phyloP scores from a whole-genome alignment of 1,139 yeast species.

The Debaryomyces subglobosus region DNA sequence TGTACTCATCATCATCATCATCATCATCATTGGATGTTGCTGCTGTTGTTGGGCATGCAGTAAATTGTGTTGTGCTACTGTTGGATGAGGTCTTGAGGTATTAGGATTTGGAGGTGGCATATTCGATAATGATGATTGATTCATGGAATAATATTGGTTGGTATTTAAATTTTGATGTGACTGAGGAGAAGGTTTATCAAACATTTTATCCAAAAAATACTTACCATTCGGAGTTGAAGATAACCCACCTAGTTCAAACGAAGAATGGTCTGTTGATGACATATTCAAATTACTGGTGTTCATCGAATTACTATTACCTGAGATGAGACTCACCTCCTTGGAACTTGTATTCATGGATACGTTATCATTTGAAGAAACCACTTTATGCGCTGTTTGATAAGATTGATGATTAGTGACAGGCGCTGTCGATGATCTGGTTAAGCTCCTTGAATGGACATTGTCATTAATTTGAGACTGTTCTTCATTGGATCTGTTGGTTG shows the following conservation, averaged over 20 bases:
- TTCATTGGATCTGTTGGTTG: constrained; percentile 3
- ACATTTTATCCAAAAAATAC: constrained; percentile 42
- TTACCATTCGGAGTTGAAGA: constrained; percentile 49
- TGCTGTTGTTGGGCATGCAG: constrained; percentile 21
- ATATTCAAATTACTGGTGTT: constrained; percentile 27
- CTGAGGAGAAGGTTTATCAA: constrained; percentile 45
- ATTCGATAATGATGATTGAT: constrained; percentile 18
- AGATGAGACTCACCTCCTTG: constrained; percentile 28
- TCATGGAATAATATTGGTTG: constrained; percentile 25
- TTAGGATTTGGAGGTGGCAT: constrained; percentile 33
- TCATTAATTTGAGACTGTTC: neutral
- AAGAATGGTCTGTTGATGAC: constrained; percentile 34
- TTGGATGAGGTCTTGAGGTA: constrained; percentile 11
- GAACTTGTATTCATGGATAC: constrained; percentile 20
- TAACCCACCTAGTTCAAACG: constrained; percentile 42
- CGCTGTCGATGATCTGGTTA: constrained; percentile 11
- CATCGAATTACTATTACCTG: constrained; percentile 32
- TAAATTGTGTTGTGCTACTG: constrained; percentile 14
- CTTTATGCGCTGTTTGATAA: neutral
- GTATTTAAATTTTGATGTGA: constrained; percentile 22
- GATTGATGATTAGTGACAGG: constrained; percentile 11
- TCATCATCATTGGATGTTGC: constrained; percentile 20
- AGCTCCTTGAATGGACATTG: constrained; percentile 4
- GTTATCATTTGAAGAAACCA: constrained; percentile 17
- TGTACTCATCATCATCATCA: constrained; percentile 50